These are phyloP conservation scores for Colletotrichum gigasporum DNA, from an alignment of 2,329 filamentous ascomycete genomes.

Conservation along the genomic window DNA sequence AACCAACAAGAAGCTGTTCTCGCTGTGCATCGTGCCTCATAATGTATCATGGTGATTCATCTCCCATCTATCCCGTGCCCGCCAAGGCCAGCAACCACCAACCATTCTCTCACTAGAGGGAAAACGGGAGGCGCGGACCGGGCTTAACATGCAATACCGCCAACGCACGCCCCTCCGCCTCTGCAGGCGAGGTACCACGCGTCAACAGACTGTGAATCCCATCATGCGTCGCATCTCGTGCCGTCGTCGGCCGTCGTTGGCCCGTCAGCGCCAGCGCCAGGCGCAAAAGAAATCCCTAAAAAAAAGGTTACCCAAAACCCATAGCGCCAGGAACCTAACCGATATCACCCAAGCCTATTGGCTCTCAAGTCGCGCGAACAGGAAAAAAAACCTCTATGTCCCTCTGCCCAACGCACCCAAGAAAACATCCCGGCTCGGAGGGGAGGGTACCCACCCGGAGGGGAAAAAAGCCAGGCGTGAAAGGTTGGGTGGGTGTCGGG, in stretches of 20 bases:
- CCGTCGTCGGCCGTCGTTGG: not conserved
- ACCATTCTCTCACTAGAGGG: too few species aligned
- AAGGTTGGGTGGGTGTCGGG: not conserved
- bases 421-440: not conserved
- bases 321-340: not conserved
- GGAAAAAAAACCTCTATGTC: too few species aligned
- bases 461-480: too few species aligned
- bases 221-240: not conserved
- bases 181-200: not conserved
- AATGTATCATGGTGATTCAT: conserved; percentile 7
- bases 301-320: not conserved
- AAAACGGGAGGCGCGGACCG: too few species aligned
- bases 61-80: not conserved
- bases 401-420: too few species aligned
- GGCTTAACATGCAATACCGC: not conserved
- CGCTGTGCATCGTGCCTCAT: not conserved
- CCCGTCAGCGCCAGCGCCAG: not conserved
- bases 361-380: too few species aligned
- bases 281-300: not conserved
- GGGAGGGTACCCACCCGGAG: not conserved
- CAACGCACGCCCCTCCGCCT: not conserved
- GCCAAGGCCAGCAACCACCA: not conserved
- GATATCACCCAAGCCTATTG: not conserved
- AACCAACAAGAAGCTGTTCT: not conserved
- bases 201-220: not conserved